Percentiles rank a stretch among this genome's conserved stretches.
These are phyloP conservation scores for Wickerhamiella occidentalis DNA, from an alignment of 805 yeast species.

Conservation along the genomic window DNA sequence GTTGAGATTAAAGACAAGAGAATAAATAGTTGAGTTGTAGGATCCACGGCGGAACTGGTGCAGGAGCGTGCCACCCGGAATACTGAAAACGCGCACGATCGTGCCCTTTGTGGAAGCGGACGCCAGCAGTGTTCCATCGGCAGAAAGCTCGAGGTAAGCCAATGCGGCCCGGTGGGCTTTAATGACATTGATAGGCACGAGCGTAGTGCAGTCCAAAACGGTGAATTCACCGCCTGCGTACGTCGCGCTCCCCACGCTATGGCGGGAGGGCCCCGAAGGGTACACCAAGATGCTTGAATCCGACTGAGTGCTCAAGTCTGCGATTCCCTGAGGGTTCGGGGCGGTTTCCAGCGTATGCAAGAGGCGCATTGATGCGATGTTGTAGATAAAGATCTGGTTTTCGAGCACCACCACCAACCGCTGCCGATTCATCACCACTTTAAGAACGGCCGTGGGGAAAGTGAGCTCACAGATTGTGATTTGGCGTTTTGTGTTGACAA, in stretches of 20 bases:
- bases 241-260: conserved; percentile 14
- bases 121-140: conserved; percentile 70
- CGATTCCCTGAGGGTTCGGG: conserved; percentile 34
- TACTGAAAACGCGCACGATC: conserved; percentile 66
- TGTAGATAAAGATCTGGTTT: conserved; percentile 80
- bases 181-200: conserved; percentile 67
- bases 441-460: conserved; percentile 64
- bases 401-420: conserved; percentile 64
- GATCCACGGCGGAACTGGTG: conserved; percentile 76
- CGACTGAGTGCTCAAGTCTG: conserved; percentile 20
- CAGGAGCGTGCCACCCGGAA: conserved; percentile 41
- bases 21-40: conserved; percentile 67
- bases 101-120: conserved; percentile 90
- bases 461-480: conserved; percentile 74
- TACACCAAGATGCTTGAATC: conserved; percentile 32
- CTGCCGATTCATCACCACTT: conserved; percentile 68
- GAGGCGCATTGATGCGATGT: conserved; percentile 77
- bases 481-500: conserved; percentile 64
- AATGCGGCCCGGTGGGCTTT: conserved; percentile 77
- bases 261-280: conserved; percentile 35
- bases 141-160: conserved; percentile 53
- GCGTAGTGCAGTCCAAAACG: conserved; percentile 60
- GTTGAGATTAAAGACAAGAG: conserved; percentile 62
- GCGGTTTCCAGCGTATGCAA: conserved; percentile 55
- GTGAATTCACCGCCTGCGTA: conserved; percentile 48